Conservation (phyloP, 805 yeast genomes). For the Sugiyamaella valdiviana region DNA sequence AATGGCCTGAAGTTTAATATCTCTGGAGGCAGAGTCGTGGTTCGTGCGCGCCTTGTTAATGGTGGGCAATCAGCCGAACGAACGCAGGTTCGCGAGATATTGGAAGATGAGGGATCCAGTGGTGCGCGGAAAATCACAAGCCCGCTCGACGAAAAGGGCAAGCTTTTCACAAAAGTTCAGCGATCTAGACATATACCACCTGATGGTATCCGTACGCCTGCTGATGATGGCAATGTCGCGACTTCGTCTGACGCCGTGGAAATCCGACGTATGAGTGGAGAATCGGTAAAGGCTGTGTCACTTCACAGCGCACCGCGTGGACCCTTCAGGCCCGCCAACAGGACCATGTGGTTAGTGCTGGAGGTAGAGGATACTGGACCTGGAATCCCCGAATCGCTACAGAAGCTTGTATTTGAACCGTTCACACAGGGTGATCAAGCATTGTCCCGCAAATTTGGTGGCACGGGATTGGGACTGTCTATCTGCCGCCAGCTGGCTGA, state of each 20-base stretch:
- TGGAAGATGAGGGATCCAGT: neutral
- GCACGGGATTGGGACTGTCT: slow-evolving; percentile 87
- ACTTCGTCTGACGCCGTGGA: neutral
- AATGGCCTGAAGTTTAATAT: slow-evolving; percentile 91
- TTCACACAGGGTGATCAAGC: slow-evolving; percentile 97
- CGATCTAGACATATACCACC: neutral
- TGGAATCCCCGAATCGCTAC: slow-evolving; percentile 76
- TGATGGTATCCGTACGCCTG: neutral
- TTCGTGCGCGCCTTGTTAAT: neutral
- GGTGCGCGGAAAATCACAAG: neutral
- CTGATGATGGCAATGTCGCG: neutral
- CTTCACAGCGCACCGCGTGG: neutral
- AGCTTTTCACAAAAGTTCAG: neutral
- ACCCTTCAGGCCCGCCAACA: neutral
- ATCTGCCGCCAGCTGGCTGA: slow-evolving; percentile 85
- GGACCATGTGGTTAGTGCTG: slow-evolving; percentile 41
- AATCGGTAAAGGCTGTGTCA: neutral
- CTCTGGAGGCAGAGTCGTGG: slow-evolving; percentile 34
- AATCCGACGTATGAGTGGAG: neutral
- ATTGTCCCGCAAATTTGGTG: slow-evolving; percentile 82
- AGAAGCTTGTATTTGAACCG: slow-evolving; percentile 85
- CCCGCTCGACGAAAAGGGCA: neutral
- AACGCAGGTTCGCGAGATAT: neutral
- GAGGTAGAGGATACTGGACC: slow-evolving; percentile 87
- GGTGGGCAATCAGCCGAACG: neutral